Conservation (phyloP, 352 stramenopile species). For the Phytophthora hibernalis region DNA sequence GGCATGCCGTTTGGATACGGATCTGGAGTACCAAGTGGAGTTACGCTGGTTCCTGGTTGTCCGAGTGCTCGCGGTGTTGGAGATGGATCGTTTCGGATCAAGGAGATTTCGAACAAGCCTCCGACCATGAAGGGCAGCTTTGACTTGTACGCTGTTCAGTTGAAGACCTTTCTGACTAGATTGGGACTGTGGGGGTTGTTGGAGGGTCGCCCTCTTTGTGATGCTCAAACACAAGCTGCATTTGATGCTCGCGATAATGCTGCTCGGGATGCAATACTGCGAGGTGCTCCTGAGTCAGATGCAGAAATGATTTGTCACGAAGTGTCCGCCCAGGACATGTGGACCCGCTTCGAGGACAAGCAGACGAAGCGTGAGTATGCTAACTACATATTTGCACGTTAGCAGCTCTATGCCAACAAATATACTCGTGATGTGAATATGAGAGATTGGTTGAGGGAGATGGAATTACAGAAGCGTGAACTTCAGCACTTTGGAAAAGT, state of each 20-base stretch:
- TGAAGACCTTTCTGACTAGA: slow-evolving; percentile 8
- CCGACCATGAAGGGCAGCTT: slow-evolving; percentile 12
- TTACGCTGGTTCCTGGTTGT: background rate
- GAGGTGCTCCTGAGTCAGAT: slow-evolving; percentile 4
- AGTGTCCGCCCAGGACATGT: slow-evolving; percentile 1
- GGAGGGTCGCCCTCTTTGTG: slow-evolving; percentile 6
- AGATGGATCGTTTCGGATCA: background rate
- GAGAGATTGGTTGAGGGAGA: slow-evolving; percentile 8
- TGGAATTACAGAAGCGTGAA: slow-evolving; percentile 1
- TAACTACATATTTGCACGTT: slow-evolving; percentile 18
- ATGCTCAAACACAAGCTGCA: background rate
- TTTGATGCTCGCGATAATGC: slow-evolving; percentile 21
- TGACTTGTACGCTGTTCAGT: slow-evolving; percentile 15
- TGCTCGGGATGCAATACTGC: slow-evolving; percentile 8
- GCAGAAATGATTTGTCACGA: slow-evolving; percentile 26
- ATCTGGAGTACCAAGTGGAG: background rate
- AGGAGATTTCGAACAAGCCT: slow-evolving; percentile 1
- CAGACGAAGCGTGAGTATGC: slow-evolving; percentile 19
- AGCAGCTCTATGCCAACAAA: slow-evolving; percentile 3
- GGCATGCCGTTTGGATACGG: background rate
- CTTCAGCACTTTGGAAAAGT: slow-evolving; percentile 7
- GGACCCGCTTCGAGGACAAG: slow-evolving; percentile 8
- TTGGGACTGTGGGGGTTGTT: slow-evolving; percentile 6
- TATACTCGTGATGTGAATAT: slow-evolving; percentile 1
- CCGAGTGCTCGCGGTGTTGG: background rate